Base-by-base conservation (phyloP, 1,139 yeast genomes). In the Debaryomyces psychrophilus region DNA sequence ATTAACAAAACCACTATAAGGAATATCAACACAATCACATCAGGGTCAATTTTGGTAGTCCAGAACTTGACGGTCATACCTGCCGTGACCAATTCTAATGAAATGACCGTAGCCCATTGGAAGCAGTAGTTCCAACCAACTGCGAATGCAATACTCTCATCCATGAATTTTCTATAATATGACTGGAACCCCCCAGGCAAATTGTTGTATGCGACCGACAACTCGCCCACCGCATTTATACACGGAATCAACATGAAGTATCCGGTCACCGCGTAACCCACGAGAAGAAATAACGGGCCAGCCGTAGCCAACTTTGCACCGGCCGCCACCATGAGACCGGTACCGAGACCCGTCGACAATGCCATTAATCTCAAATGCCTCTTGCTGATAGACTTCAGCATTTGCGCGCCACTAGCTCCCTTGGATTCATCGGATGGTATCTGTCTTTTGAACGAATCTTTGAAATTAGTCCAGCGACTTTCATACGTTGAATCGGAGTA, bases 11-110 rank as follows among this genome's bases (percentile, higher is more conserved):
- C 61, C 8, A 71, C 60, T n/a, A 63, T 55, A 40, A 67, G 68
- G 51, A 73, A 71, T 4, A 73, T 69, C 6, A 68, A 63, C 12
- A 73, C 77, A 56, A 69, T 70, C 11, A 68, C 71, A 50, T 72
- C 76, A 1, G 77, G 58, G 52, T 70, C 62, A 29, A 71, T 57
- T 1, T 52, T 28, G 15, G 60, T 51, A 37, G 49, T 58, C 57
- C 74, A 69, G 53, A 62, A 69, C 53, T 68, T 64, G 42, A 67
- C 65, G 31, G 72, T 68, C 64, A 68, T 62, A 44, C 64, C 56
- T 3, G 73, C 72, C 2, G 72, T 67, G 42, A 69, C 74, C 53
- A 69, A 61, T 48, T 69, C 74, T 46, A 68, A 60, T 8, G 72
- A 66, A 23, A 68, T 64, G 36, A 68, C 70, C 14, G 63, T 58